Evolutionary conservation across 441 rosid genomes (phyloP).

Genomic region (Adansonia rubrostipa): DNA sequence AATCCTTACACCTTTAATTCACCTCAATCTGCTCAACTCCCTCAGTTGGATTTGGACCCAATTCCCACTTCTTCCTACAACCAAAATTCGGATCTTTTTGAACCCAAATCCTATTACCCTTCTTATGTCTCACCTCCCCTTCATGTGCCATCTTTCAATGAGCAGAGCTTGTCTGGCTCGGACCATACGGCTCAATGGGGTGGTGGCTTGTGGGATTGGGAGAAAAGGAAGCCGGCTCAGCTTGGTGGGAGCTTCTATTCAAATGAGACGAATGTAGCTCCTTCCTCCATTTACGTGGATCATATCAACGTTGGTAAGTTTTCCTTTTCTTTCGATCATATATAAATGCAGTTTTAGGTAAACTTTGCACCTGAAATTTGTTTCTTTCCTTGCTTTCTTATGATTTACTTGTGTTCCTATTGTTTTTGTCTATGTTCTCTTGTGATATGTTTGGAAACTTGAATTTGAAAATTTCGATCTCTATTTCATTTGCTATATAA

Average conservation of each 20-base stretch:
- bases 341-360: neutral
- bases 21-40: slow-evolving; percentile 26
- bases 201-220: slow-evolving; percentile 40
- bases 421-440: neutral
- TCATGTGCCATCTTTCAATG: slow-evolving; percentile 31
- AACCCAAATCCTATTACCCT: slow-evolving; percentile 45
- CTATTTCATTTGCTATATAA: neutral
- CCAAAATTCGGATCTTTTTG: slow-evolving; percentile 32
- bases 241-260: slow-evolving; percentile 37
- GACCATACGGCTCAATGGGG: slow-evolving; percentile 34
- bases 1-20: slow-evolving; percentile 23
- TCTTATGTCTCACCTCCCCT: slow-evolving; percentile 39
- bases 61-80: slow-evolving; percentile 30
- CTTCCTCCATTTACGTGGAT: slow-evolving; percentile 33
- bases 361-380: neutral
- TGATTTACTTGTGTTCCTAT: slow-evolving; percentile 8
- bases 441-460: neutral
- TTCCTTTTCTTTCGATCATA: slow-evolving; percentile 2
- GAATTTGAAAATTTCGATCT: neutral
- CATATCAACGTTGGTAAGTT: slow-evolving; percentile 45
- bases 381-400: neutral
- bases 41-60: slow-evolving; percentile 34
- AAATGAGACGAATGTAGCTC: slow-evolving; percentile 33
- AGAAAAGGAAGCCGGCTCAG: slow-evolving; percentile 33
- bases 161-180: slow-evolving; percentile 38